Evolutionary conservation across 2,329 filamentous ascomycete genomes (phyloP), one percentile per base, ranked within the genome.

Genomic region (Tolypocladium cylindrosporum): DNA sequence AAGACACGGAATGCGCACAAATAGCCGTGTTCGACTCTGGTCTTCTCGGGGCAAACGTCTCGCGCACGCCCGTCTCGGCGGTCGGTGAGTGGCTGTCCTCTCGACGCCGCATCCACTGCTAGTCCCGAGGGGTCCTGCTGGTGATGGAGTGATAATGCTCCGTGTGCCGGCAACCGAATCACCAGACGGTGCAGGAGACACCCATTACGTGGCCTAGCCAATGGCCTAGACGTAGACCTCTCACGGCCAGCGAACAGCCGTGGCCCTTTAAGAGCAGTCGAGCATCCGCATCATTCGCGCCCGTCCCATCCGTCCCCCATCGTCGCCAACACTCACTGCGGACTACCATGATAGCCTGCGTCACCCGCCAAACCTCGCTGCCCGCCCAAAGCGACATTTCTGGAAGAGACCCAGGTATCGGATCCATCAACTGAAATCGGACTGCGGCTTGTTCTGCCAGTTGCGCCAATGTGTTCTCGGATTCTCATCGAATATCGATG

Each of bases 401-500:
- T 8, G 31, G 19, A 19, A 36, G 31, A 37, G 48, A 52, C 13
- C 31, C 48, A 34, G 34, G 4, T 2, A 21, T 52, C 48, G 19
- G 31, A n/a, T 13, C 13, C 48, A 13, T 2, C 48, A 21, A 37
- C 19, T 52, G 9, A 52, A 37, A 13, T 10, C 19, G 31, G 13
- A 11, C 10, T 21, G 19, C 8, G 19, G 19, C 41, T 42, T 10
- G 41, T 21, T 42, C 41, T 21, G 4, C 41, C 41, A 21, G 7
- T 21, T 13, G 31, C 50, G 57, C 21, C 36, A 53, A 74, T 74
- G 72, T 74, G 72, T 58, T 67, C 65, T 53, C 67, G 64, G 48
- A 67, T 63, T 48, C 34, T 72, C 39, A 63, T 72, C 61, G 67
- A 74, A 57, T 71, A 74, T 58, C 64, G 64, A 57, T 74, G 72